These are phyloP conservation scores for Thalassia testudinum DNA, from an alignment of 116 monocot genomes.

Conservation along the genomic window DNA sequence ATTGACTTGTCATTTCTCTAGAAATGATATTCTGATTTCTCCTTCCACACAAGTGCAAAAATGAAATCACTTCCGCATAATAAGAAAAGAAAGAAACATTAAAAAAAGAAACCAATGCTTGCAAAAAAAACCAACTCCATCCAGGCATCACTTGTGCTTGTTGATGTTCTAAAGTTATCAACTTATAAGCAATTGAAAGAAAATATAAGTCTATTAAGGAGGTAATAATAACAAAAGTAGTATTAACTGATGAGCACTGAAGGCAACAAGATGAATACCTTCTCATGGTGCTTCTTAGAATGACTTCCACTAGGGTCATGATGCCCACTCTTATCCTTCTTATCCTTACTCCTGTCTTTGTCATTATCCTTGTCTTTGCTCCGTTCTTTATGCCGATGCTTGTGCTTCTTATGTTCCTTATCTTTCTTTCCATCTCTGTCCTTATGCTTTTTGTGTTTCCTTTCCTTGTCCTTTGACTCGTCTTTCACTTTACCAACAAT, in stretches of 20 bases:
- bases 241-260: no score
- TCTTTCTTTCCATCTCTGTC: slow-evolving; percentile 66
- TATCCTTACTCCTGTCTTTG: slow-evolving; percentile 76
- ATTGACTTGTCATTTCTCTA: no score
- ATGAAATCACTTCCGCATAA: background rate
- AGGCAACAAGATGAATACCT: no score
- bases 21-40: no score
- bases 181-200: background rate
- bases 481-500: slow-evolving; percentile 49
- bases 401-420: slow-evolving; percentile 93
- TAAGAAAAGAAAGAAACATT: background rate
- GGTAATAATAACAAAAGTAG: no score
- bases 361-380: slow-evolving; percentile 69
- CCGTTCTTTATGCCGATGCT: slow-evolving; percentile 80
- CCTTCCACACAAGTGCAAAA: background rate
- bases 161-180: no score
- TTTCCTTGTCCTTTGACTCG: slow-evolving; percentile 60
- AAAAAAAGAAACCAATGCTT: background rate
- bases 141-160: no score
- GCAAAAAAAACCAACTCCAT: no score
- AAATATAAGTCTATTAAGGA: background rate
- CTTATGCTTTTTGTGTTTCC: slow-evolving; percentile 74
- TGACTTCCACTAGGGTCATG: slow-evolving; percentile 56
- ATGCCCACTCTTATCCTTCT: slow-evolving; percentile 66
- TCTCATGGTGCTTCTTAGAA: slow-evolving; percentile 83